Percentiles rank a stretch among this genome's conserved stretches.
These are phyloP conservation scores for Aspergillus sclerotioniger DNA, from an alignment of 495 filamentous ascomycete species.

Conservation along the genomic window DNA sequence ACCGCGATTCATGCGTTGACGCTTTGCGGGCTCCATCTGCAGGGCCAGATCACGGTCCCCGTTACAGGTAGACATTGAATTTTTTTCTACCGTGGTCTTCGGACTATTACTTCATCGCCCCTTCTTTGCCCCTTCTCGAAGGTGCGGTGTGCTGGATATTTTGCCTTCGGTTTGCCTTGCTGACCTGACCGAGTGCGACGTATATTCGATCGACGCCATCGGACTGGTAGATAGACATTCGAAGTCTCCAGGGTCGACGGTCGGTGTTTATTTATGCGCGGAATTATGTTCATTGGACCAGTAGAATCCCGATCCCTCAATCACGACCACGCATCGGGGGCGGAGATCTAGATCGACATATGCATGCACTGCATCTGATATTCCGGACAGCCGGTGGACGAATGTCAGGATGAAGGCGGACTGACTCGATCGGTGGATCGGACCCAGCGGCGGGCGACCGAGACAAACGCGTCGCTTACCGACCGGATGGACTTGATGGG, in stretches of 20 bases:
- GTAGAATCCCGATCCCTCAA: conserved; percentile 4
- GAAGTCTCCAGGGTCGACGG: background rate
- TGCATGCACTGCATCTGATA: conserved; percentile 1
- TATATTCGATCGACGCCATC: background rate
- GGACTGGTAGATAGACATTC: background rate
- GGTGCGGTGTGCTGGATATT: background rate
- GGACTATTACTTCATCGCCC: background rate
- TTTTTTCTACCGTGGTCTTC: background rate
- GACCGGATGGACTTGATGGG: background rate
- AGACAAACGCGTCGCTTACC: conserved; percentile 3
- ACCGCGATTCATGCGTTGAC: background rate
- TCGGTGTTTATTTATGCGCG: background rate
- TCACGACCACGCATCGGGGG: conserved; percentile 1
- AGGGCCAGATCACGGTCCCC: background rate
- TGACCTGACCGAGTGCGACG: background rate
- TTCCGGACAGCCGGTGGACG: background rate
- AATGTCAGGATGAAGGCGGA: background rate
- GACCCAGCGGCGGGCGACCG: conserved; percentile 3
- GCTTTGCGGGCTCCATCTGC: conserved; percentile 1
- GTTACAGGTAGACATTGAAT: background rate
- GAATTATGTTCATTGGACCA: background rate
- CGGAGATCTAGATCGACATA: conserved; percentile 5
- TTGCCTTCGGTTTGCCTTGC: conserved; percentile 6
- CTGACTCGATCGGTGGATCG: conserved; percentile 7
- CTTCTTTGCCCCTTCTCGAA: background rate